Conservation (phyloP, 352 stramenopile genomes). For the Phytophthora quininea region DNA sequence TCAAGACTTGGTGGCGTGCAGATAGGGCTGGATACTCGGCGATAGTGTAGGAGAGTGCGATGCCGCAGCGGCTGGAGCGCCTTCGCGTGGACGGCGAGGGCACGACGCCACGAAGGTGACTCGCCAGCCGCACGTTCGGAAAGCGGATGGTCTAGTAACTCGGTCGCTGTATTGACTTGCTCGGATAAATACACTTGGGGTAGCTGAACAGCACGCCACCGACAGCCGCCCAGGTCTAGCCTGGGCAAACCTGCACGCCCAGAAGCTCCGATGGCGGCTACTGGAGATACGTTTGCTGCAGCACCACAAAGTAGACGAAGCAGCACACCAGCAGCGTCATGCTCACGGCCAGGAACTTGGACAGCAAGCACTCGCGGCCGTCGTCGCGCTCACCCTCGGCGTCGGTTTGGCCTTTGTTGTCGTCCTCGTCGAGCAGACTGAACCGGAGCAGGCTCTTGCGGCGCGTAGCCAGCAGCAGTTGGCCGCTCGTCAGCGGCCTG, state of each 20-base stretch:
- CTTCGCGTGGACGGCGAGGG: not conserved
- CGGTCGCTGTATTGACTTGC: not conserved
- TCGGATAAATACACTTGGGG: not conserved
- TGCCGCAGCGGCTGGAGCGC: not conserved
- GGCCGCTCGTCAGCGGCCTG: conserved; percentile 31
- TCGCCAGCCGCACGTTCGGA: not conserved
- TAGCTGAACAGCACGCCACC: conserved; percentile 16
- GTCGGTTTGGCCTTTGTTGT: conserved; percentile 8
- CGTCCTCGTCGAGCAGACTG: conserved; percentile 11
- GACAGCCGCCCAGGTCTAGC: conserved; percentile 8
- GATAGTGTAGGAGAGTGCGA: conserved; percentile 4
- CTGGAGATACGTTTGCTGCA: conserved; percentile 19
- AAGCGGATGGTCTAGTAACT: not conserved
- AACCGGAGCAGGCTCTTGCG: conserved; percentile 6
- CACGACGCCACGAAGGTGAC: not conserved
- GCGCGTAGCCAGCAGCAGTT: conserved; percentile 28
- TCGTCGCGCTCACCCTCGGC: conserved; percentile 18
- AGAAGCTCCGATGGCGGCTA: not conserved
- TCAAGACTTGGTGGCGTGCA: not conserved
- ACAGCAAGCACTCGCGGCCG: conserved; percentile 51
- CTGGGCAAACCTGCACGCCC: not conserved
- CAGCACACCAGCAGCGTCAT: conserved; percentile 42
- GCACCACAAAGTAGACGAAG: conserved; percentile 58
- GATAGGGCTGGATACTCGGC: conserved; percentile 1
- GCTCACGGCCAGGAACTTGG: conserved; percentile 45